Evolutionary conservation across 2,329 filamentous ascomycete species (phyloP).

Genomic region (Talaromyces piceae): DNA sequence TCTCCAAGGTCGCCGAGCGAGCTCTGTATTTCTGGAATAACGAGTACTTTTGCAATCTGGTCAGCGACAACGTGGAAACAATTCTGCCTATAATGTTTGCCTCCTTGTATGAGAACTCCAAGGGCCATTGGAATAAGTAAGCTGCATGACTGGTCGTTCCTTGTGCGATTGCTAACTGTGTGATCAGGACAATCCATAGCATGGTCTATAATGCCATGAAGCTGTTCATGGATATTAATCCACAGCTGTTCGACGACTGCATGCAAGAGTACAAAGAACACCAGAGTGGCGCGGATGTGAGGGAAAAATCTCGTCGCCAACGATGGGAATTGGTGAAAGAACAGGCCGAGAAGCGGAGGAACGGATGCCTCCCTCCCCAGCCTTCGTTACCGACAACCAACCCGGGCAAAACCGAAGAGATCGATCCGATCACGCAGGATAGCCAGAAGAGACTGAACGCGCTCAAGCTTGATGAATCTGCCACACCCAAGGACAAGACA

Average conservation of each 20-base stretch:
- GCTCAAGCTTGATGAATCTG: constrained; percentile 69
- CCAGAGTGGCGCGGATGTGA: constrained; percentile 82
- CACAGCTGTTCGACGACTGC: constrained; percentile 95
- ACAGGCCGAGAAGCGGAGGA: constrained; percentile 65
- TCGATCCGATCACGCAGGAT: constrained; percentile 71
- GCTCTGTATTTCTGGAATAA: constrained; percentile 99
- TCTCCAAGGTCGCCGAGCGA: constrained; percentile 70
- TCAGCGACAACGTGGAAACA: constrained; percentile 97
- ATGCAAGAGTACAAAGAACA: constrained; percentile 97
- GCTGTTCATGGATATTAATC: constrained; percentile 99
- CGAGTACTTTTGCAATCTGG: constrained; percentile 98
- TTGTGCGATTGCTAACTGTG: constrained; percentile 17
- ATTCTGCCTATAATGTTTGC: constrained; percentile 99
- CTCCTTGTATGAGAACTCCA: constrained; percentile 95
- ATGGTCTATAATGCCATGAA: constrained; percentile 99
- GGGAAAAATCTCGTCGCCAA: constrained; percentile 71
- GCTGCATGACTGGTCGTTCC: not conserved
- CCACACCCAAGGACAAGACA: constrained; percentile 46
- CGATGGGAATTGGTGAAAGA: constrained; percentile 85
- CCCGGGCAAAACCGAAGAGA: constrained; percentile 51
- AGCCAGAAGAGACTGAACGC: constrained; percentile 83
- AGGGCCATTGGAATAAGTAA: constrained; percentile 81
- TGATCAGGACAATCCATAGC: constrained; percentile 88
- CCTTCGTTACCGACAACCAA: constrained; percentile 24
- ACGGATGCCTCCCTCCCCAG: constrained; percentile 30